Evolutionary conservation across 176 grass and related monocot genomes (phyloP).

Genomic region (Coix lacrymajobi): DNA sequence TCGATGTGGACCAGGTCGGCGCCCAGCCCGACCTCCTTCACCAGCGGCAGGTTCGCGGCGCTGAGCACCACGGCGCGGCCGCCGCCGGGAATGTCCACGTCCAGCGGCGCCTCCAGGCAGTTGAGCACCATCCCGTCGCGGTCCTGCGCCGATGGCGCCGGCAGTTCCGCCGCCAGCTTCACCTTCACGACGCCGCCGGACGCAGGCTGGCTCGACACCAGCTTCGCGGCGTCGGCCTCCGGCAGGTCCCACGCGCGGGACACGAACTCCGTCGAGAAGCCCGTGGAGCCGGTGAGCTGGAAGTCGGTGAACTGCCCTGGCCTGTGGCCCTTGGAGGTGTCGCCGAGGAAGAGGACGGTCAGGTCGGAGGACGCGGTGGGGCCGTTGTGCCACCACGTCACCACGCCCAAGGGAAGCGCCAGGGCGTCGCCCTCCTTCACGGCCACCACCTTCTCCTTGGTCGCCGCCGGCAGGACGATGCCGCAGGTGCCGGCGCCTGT

Average conservation of each 20-base stretch:
- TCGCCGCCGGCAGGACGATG: conserved; percentile 43
- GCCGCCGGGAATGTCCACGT: conserved; percentile 55
- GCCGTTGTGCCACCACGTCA: conserved; percentile 77
- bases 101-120: conserved; percentile 60
- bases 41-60: conserved; percentile 56
- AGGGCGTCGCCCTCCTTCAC: conserved; percentile 62
- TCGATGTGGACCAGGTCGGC: conserved; percentile 62
- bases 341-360: conserved; percentile 66
- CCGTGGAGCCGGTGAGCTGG: conserved; percentile 57
- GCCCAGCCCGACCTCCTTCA: conserved; percentile 48
- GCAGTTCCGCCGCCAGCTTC: no score
- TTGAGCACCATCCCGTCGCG: conserved; percentile 62
- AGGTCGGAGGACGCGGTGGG: conserved; percentile 19
- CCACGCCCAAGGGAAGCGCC: conserved; percentile 60
- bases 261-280: conserved; percentile 71
- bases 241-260: conserved; percentile 58
- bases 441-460: conserved; percentile 63
- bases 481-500: conserved; percentile 38
- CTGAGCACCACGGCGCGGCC: conserved; percentile 63
- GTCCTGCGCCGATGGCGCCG: conserved; percentile 1
- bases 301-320: conserved; percentile 61
- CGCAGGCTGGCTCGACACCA: conserved; percentile 46
- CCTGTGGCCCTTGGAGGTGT: conserved; percentile 66
- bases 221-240: conserved; percentile 23
- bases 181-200: conserved; percentile 40